These are phyloP conservation scores for Cladophialophora exuberans DNA, from an alignment of 2,329 filamentous ascomycete genomes.

Conservation along the genomic window DNA sequence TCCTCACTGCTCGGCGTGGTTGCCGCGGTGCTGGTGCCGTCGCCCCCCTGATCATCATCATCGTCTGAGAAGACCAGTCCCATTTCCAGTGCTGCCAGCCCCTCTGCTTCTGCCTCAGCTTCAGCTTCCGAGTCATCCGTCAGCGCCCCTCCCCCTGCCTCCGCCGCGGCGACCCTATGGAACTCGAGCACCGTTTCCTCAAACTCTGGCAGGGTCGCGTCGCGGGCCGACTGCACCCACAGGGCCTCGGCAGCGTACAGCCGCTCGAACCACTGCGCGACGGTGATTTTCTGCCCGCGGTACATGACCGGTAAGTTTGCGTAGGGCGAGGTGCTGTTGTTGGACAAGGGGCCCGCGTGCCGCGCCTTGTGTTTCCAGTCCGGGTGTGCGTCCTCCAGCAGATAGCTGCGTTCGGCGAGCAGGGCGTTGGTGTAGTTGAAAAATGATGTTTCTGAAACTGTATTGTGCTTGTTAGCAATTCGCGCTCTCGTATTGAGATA, in stretches of 20 bases:
- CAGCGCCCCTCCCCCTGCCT: constrained; percentile 11
- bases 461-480: too few relatives aligned
- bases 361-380: constrained; percentile 32
- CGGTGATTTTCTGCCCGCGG: constrained; percentile 26
- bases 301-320: constrained; percentile 20
- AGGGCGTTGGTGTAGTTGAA: constrained; percentile 32
- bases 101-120: neutral
- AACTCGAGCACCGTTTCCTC: constrained; percentile 26
- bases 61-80: constrained; percentile 5
- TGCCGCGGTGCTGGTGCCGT: too few relatives aligned
- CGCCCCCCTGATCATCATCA: too few relatives aligned
- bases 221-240: constrained; percentile 24
- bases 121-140: neutral
- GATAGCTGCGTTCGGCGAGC: constrained; percentile 25
- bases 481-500: neutral
- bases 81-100: too few relatives aligned
- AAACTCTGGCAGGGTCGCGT: constrained; percentile 27
- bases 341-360: constrained; percentile 15
- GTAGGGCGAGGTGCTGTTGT: constrained; percentile 12
- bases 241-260: constrained; percentile 8
- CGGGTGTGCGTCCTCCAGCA: constrained; percentile 28
- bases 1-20: too few relatives aligned
- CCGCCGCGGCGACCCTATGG: constrained; percentile 8
- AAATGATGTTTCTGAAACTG: constrained; percentile 28
- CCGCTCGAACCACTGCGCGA: constrained; percentile 23